phyloP scores from a whole-genome alignment of 148 eudicot genomes.

The Spergularia marina region DNA sequence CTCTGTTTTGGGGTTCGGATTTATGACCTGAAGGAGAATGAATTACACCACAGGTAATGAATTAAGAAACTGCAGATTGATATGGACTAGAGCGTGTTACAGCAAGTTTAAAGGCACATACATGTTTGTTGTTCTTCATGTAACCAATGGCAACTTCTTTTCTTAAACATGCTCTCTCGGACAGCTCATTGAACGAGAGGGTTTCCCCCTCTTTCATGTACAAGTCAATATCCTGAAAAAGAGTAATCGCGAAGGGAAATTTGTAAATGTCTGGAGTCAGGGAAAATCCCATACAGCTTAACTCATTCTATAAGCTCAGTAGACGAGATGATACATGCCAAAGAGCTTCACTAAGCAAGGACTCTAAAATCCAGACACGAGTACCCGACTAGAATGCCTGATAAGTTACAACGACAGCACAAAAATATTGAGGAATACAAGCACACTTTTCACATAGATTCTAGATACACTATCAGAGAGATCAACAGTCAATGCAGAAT shows the following conservation, averaged over 20 bases:
- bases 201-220: constrained; percentile 84
- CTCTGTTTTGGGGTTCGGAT: constrained; percentile 73
- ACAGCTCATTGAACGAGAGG: constrained; percentile 71
- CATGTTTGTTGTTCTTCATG: constrained; percentile 72
- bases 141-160: constrained; percentile 94
- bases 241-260: neutral
- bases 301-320: neutral
- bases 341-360: neutral
- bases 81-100: neutral
- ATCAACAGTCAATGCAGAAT: too few species aligned
- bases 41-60: neutral
- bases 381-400: too few species aligned
- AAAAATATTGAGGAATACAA: too few species aligned
- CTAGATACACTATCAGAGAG: too few species aligned
- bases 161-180: constrained; percentile 78
- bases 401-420: too few species aligned
- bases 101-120: constrained; percentile 8
- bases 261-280: neutral
- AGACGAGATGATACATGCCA: neutral
- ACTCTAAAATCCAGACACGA: too few species aligned
- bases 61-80: neutral
- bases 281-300: neutral
- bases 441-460: too few species aligned
- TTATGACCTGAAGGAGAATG: constrained; percentile 58
- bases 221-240: constrained; percentile 59